These are phyloP conservation scores for Cyberlindnera xishuangbannaensis DNA, from an alignment of 805 yeast genomes.

Conservation along the genomic window DNA sequence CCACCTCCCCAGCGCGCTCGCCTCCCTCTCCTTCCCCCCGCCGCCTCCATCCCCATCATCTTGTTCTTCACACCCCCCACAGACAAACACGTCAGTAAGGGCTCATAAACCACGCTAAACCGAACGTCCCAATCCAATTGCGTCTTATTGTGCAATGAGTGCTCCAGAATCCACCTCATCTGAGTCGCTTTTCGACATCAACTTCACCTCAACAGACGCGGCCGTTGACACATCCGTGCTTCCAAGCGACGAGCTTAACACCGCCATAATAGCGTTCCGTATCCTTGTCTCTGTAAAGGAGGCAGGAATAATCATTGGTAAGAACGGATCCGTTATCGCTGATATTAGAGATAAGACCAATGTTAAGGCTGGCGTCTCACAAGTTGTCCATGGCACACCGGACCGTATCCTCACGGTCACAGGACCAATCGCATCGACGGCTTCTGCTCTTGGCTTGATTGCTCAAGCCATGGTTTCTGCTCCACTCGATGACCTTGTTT, in stretches of 20 bases:
- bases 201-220: constrained; percentile 16
- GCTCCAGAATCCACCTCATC: constrained; percentile 10
- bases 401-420: constrained; percentile 78
- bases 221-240: constrained; percentile 17
- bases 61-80: no score
- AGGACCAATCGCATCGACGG: constrained; percentile 64
- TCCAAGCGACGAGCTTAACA: constrained; percentile 19
- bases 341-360: constrained; percentile 66
- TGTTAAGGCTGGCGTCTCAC: constrained; percentile 84
- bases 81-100: no score
- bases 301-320: constrained; percentile 87
- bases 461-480: constrained; percentile 57
- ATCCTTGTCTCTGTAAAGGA: constrained; percentile 77
- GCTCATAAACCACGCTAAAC: no score
- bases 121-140: no score
- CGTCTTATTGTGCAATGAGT: constrained; percentile 10
- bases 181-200: constrained; percentile 23
- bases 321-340: constrained; percentile 74
- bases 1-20: no score
- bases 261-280: constrained; percentile 27
- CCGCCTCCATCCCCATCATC: no score
- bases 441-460: constrained; percentile 64
- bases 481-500: constrained; percentile 29
- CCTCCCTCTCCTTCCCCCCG: no score
- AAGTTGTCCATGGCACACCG: constrained; percentile 70